Conservation (phyloP, 495 filamentous ascomycete genomes). For the Podospora pseudopauciseta region DNA sequence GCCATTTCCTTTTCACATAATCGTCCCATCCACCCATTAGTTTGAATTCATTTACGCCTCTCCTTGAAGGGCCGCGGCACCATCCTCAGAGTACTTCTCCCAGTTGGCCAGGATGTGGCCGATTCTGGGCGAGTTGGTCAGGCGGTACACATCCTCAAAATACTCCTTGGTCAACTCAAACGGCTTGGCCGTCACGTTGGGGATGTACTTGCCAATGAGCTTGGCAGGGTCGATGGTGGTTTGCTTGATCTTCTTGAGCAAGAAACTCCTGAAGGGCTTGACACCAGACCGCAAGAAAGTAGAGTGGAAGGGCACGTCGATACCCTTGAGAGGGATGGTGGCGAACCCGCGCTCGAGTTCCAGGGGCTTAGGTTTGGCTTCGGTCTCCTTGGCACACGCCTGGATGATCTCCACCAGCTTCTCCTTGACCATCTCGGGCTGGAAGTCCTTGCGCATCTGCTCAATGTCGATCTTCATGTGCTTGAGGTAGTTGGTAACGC, state of each 20-base stretch:
- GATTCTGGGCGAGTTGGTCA: conserved; percentile 92
- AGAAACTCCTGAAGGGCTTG: conserved; percentile 94
- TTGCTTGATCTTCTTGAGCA: conserved; percentile 99
- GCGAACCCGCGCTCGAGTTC: conserved; percentile 91
- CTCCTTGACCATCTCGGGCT: conserved; percentile 58
- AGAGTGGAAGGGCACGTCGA: conserved; percentile 98
- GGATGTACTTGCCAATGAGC: conserved; percentile 96
- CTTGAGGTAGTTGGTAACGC: conserved; percentile 91
- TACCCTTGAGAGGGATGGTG: conserved; percentile 92
- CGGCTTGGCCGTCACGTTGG: conserved; percentile 92
- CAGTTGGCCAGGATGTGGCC: conserved; percentile 84
- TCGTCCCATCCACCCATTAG: neutral
- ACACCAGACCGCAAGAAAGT: conserved; percentile 96
- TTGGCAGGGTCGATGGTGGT: conserved; percentile 95
- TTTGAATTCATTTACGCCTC: neutral
- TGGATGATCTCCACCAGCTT: conserved; percentile 64
- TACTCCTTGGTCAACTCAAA: conserved; percentile 97
- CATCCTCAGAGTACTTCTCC: conserved; percentile 54
- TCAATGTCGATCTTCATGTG: conserved; percentile 94
- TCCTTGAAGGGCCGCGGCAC: conserved; percentile 1
- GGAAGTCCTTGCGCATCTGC: conserved; percentile 78
- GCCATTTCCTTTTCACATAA: neutral
- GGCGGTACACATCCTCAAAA: conserved; percentile 93
- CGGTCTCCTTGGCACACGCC: conserved; percentile 77
- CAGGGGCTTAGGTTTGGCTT: conserved; percentile 81